Base-by-base conservation (phyloP, 2,329 filamentous ascomycete genomes). In the Aaosphaeria pasadenensis region DNA sequence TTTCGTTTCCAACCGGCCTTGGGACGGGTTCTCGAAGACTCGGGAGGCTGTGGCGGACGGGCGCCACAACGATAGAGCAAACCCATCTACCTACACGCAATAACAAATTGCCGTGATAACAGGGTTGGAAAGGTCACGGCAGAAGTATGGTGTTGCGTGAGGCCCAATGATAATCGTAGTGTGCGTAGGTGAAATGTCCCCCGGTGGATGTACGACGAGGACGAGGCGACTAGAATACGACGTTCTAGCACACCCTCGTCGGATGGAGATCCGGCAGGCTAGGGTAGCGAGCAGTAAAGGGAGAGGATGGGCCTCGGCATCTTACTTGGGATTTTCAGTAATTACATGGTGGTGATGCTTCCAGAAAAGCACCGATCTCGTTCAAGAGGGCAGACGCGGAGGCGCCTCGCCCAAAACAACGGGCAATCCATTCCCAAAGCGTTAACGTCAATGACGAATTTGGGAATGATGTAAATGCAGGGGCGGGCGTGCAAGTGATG, bases 231-330 rank as follows among this genome's bases (percentile, higher is more conserved):
- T 36, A 36, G 33, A 36, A 36, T 36, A 36, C 33, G n/a, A 36
- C 33, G 9, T 47, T 55, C 56, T 53, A 57, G 50, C 51, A 30
- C 36, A 36, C 43, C 43, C 17, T 33, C 44, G 44, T 62, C 62
- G 62, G 60, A 58, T 57, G 56, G 49, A 59, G 57, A 65, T 67
- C 63, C 64, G 57, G 55, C 49, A 44, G 55, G 44, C 45, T 53
- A 58, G 57, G 50, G 44, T 43, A 48, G 44, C 17, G 17, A 24
- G 17, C 17, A 36, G 33, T 9, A 2, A 9, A 9, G n/a, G 33
- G 9, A 36, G 33, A n/a, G 49, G 51, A 42, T 44, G 31, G 13
- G 9, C 51, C 47, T 53, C 47, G 49, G 55, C 46, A 43, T 53
- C 44, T 55, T 44, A 50, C 9, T 40, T 9, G 39, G 9, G 11